Evolutionary conservation across 2,329 filamentous ascomycete genomes (phyloP).

Genomic region (Periglandula ipomoeae): DNA sequence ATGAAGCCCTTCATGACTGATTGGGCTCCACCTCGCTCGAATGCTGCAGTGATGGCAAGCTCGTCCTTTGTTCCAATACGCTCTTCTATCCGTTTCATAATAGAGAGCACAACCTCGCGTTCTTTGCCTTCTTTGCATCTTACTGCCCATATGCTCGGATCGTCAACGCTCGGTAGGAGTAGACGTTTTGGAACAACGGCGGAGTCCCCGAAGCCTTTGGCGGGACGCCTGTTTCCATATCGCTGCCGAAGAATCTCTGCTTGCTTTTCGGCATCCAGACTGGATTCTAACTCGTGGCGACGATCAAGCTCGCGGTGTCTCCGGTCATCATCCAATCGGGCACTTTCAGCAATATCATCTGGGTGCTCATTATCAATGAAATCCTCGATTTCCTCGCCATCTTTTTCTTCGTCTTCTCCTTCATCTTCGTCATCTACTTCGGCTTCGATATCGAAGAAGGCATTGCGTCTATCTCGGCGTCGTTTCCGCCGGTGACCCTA

Average conservation of each 20-base stretch:
- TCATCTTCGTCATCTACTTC: constrained; percentile 95
- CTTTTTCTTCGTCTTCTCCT: constrained; percentile 80
- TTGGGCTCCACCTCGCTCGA: constrained; percentile 73
- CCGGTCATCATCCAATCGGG: constrained; percentile 77
- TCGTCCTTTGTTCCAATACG: constrained; percentile 68
- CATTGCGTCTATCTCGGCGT: constrained; percentile 63
- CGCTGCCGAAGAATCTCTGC: constrained; percentile 79
- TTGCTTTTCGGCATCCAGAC: constrained; percentile 88
- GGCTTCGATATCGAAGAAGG: constrained; percentile 96
- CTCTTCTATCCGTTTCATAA: constrained; percentile 85
- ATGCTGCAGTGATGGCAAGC: constrained; percentile 77
- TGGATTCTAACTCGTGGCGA: constrained; percentile 75
- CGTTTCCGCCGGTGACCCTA: constrained; percentile 71
- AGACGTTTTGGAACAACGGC: constrained; percentile 76
- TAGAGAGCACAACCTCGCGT: constrained; percentile 75
- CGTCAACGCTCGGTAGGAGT: constrained; percentile 84
- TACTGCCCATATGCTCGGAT: constrained; percentile 92
- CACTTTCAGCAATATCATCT: constrained; percentile 75
- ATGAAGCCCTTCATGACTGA: constrained; percentile 87
- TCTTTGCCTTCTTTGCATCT: constrained; percentile 94
- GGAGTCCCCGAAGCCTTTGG: constrained; percentile 56
- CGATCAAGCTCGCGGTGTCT: constrained; percentile 91
- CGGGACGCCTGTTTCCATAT: constrained; percentile 70
- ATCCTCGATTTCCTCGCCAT: constrained; percentile 71
- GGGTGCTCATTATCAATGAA: constrained; percentile 86